These are phyloP conservation scores for Sphagnum contortum DNA, from an alignment of 225 moss, liverwort and hornwort species.

Conservation along the genomic window DNA sequence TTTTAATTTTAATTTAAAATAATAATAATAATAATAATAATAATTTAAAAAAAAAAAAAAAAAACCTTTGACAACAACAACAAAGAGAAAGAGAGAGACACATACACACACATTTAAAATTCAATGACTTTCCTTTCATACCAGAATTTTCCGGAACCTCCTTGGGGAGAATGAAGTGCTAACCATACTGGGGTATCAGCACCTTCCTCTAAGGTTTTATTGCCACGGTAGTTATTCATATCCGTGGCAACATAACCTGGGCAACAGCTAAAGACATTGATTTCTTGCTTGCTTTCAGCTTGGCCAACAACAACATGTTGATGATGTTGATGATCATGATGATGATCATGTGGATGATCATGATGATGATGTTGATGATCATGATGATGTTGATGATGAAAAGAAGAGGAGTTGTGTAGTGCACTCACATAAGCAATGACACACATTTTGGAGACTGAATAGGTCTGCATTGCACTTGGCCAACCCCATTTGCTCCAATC, in stretches of 20 bases:
- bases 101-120: neutral
- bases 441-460: conserved; percentile 30
- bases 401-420: conserved; percentile 10
- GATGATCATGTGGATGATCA: conserved; percentile 33
- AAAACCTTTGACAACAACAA: no score
- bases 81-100: no score
- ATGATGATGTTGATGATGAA: conserved; percentile 9
- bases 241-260: conserved; percentile 16
- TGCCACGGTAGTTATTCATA: neutral
- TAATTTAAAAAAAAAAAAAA: no score
- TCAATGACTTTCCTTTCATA: neutral
- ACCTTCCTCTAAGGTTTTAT: conserved; percentile 11
- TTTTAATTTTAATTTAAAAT: no score
- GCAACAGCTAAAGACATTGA: conserved; percentile 12
- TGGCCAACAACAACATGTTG: neutral
- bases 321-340: conserved; percentile 30
- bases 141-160: conserved; percentile 14
- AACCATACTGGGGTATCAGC: conserved; percentile 19
- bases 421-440: conserved; percentile 35
- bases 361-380: conserved; percentile 37
- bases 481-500: neutral
- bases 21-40: no score
- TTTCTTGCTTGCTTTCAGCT: neutral
- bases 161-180: conserved; percentile 17
- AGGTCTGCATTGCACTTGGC: neutral